These are phyloP conservation scores for Aureobasidium vineae DNA, from an alignment of 2,329 filamentous ascomycete genomes.

Conservation along the genomic window DNA sequence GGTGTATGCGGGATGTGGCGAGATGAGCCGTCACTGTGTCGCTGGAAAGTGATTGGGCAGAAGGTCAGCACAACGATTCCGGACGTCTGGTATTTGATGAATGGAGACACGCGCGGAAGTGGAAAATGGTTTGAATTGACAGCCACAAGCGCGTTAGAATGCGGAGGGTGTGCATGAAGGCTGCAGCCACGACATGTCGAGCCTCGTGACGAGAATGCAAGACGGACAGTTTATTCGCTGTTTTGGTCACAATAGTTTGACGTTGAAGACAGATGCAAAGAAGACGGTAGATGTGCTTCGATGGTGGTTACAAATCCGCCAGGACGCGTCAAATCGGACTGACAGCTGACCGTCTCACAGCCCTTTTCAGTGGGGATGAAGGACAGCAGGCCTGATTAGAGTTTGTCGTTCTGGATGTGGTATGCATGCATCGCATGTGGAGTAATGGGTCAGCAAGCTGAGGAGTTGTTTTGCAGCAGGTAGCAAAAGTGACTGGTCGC, in stretches of 20 bases:
- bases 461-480: neutral
- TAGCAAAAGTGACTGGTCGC: slow-evolving; percentile 7
- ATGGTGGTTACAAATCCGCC: neutral
- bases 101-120: slow-evolving; percentile 15
- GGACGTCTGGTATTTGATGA: neutral
- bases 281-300: neutral
- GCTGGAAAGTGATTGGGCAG: neutral
- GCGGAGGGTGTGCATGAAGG: slow-evolving; percentile 15
- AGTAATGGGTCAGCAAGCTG: neutral
- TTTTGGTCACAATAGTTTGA: neutral
- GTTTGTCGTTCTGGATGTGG: neutral
- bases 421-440: slow-evolving; percentile 6
- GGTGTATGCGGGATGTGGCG: neutral
- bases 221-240: neutral
- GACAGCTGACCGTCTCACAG: slow-evolving; percentile 13
- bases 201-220: slow-evolving; percentile 14
- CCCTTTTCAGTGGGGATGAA: slow-evolving; percentile 5
- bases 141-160: slow-evolving; percentile 16
- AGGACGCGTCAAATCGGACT: neutral
- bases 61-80: neutral
- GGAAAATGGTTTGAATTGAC: neutral
- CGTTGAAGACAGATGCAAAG: neutral
- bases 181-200: slow-evolving; percentile 17
- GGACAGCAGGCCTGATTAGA: neutral
- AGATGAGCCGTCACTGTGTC: neutral